Evolutionary conservation across 352 stramenopile genomes (phyloP).

Genomic region (Aphanomyces astaci): DNA sequence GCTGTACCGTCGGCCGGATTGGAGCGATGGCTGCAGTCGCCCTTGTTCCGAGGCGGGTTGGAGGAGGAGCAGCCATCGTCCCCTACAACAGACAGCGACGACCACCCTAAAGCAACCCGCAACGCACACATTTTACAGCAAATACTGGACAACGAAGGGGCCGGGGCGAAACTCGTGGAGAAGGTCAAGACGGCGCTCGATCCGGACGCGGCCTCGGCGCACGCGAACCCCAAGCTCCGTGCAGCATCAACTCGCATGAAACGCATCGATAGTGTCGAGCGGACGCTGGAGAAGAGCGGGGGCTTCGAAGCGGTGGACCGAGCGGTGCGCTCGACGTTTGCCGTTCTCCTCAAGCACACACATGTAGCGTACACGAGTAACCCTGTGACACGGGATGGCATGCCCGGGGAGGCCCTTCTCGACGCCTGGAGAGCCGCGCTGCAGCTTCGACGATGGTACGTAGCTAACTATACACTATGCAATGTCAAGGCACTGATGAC

Average conservation of each 20-base stretch:
- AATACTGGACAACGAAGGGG: conserved; percentile 62
- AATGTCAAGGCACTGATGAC: too few relatives aligned
- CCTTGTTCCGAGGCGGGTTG: conserved; percentile 49
- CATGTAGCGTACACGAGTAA: conserved; percentile 64
- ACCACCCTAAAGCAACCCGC: conserved; percentile 18
- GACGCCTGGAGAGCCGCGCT: conserved; percentile 68
- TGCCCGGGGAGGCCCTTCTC: conserved; percentile 54
- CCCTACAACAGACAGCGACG: not conserved
- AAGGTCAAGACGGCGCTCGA: conserved; percentile 69
- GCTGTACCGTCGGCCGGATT: conserved; percentile 22
- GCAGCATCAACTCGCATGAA: conserved; percentile 43
- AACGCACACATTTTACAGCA: conserved; percentile 59
- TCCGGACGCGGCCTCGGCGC: conserved; percentile 25
- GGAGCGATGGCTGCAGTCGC: conserved; percentile 44
- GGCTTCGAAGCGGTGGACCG: conserved; percentile 72
- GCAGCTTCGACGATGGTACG: conserved; percentile 71
- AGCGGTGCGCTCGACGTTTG: conserved; percentile 71
- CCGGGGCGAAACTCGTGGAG: conserved; percentile 72
- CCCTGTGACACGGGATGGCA: conserved; percentile 48
- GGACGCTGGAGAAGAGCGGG: conserved; percentile 75
- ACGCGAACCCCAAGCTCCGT: conserved; percentile 54
- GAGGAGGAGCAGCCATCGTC: conserved; percentile 26
- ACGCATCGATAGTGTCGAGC: conserved; percentile 77
- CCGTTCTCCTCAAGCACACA: conserved; percentile 71
- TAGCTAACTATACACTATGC: too few relatives aligned